Conservation (phyloP, 805 yeast species). For the Wickerhamiella azyma region DNA sequence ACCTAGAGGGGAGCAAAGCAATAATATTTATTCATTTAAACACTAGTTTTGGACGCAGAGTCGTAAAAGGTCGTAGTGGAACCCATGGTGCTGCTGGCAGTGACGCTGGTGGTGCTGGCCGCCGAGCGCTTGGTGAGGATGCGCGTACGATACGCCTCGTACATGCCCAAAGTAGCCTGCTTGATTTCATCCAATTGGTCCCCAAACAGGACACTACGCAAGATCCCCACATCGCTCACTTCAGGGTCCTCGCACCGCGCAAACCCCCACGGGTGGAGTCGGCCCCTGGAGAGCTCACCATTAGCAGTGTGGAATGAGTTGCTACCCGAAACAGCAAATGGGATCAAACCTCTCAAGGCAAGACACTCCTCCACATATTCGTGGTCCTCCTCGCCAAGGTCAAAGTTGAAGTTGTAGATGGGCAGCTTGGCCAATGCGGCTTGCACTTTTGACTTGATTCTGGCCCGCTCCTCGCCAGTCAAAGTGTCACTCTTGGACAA, state of each 20-base stretch:
- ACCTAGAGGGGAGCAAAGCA: background rate
- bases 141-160: constrained; percentile 44
- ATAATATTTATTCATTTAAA: background rate
- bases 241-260: constrained; percentile 32
- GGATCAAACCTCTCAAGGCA: constrained; percentile 35
- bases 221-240: constrained; percentile 28
- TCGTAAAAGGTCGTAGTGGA: too few species aligned
- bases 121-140: constrained; percentile 29
- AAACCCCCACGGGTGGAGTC: constrained; percentile 59
- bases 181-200: constrained; percentile 46
- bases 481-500: constrained; percentile 70
- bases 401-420: constrained; percentile 56
- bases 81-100: too few species aligned
- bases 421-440: constrained; percentile 43
- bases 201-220: constrained; percentile 62
- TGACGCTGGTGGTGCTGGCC: background rate
- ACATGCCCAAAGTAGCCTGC: constrained; percentile 61
- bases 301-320: constrained; percentile 25
- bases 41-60: background rate
- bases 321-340: constrained; percentile 52
- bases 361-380: constrained; percentile 25
- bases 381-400: constrained; percentile 40
- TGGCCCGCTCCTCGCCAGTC: constrained; percentile 45
- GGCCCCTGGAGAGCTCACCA: constrained; percentile 31
- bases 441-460: constrained; percentile 40